Evolutionary conservation across 306 rosid species (phyloP).

Genomic region (Begonia fuchsioides): DNA sequence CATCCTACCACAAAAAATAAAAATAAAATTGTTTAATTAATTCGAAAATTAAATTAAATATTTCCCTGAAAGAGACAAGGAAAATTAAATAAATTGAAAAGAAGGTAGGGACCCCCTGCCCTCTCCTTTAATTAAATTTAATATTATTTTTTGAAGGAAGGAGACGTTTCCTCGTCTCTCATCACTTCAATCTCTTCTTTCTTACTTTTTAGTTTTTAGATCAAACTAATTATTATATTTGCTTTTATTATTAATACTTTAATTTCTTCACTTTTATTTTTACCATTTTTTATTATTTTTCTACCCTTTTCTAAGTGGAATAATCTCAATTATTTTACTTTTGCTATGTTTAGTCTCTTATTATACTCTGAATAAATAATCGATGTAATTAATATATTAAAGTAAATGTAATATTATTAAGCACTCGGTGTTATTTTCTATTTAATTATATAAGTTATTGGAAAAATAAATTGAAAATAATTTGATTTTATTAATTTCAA

Average conservation of each 20-base stretch:
- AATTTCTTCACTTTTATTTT: conserved; percentile 17
- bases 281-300: conserved; percentile 20
- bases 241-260: conserved; percentile 7
- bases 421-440: no score
- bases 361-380: no score
- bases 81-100: conserved; percentile 65
- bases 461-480: no score
- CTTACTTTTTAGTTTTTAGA: conserved; percentile 12
- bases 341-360: no score
- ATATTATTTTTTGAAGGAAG: conserved; percentile 40
- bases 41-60: conserved; percentile 13
- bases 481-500: no score
- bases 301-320: conserved; percentile 43
- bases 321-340: no score
- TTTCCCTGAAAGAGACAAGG: conserved; percentile 77
- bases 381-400: no score
- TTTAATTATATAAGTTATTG: no score
- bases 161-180: conserved; percentile 82
- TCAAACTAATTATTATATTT: no score
- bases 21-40: not conserved
- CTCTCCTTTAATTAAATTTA: conserved; percentile 1
- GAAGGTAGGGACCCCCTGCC: conserved; percentile 52
- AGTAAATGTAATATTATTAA: no score
- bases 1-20: conserved; percentile 14
- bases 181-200: conserved; percentile 32